Evolutionary conservation across 768 basidiomycete species (phyloP).

Genomic region (Asterophora lycoperdoides): DNA sequence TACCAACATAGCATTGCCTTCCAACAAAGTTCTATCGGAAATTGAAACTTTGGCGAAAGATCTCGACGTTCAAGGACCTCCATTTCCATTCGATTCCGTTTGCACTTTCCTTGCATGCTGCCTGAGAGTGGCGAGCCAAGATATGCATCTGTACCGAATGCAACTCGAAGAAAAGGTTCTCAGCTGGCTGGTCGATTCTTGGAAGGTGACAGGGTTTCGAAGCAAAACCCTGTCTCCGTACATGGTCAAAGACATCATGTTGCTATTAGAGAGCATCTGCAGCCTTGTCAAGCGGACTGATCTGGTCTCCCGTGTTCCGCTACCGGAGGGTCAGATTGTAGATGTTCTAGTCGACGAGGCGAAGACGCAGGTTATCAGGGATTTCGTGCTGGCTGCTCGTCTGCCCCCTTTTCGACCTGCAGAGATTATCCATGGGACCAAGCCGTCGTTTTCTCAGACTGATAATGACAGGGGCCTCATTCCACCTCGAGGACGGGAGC

Average conservation of each 20-base stretch:
- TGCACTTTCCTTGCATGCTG: constrained; percentile 75
- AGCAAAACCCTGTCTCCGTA: constrained; percentile 46
- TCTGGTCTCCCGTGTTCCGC: constrained; percentile 42
- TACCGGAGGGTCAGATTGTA: constrained; percentile 70
- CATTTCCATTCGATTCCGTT: constrained; percentile 84
- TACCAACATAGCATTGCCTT: constrained; percentile 36
- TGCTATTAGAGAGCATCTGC: constrained; percentile 62
- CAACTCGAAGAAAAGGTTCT: constrained; percentile 84
- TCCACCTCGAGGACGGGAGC: constrained; percentile 55
- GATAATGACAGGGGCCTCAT: constrained; percentile 29
- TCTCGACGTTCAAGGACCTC: constrained; percentile 86
- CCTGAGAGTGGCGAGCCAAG: constrained; percentile 69
- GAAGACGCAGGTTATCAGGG: constrained; percentile 55
- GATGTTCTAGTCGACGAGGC: constrained; percentile 56
- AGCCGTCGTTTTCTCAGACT: background rate
- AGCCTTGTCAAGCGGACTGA: constrained; percentile 44
- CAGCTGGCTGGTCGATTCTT: constrained; percentile 74
- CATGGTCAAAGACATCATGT: constrained; percentile 56
- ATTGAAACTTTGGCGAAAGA: constrained; percentile 79
- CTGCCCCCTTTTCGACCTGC: constrained; percentile 41
- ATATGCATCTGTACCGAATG: constrained; percentile 79
- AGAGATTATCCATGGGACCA: background rate
- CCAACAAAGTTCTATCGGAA: constrained; percentile 60
- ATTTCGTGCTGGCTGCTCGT: constrained; percentile 64
- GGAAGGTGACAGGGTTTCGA: constrained; percentile 43